Conservation (phyloP, 805 yeast species). For the Candida pseudoglaebosa region DNA sequence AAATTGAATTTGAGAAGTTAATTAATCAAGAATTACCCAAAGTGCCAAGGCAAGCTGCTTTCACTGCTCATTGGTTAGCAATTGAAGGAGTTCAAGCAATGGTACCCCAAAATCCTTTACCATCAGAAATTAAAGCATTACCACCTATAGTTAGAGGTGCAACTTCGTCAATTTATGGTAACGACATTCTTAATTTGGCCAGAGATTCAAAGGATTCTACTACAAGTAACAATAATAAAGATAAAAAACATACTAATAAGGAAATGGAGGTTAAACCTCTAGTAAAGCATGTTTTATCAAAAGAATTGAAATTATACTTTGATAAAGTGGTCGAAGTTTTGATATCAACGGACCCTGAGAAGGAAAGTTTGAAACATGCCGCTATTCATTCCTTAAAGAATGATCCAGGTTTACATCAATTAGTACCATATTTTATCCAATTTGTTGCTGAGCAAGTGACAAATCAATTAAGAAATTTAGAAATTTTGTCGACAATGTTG, state of each 20-base stretch:
- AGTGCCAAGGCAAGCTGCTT: constrained; percentile 88
- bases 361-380: constrained; percentile 62
- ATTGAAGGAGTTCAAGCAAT: constrained; percentile 98
- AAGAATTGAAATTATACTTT: constrained; percentile 89
- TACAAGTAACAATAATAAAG: constrained; percentile 8
- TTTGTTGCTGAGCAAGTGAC: constrained; percentile 95
- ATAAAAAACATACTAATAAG: constrained; percentile 33
- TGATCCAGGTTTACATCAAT: constrained; percentile 95
- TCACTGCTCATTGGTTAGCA: constrained; percentile 96
- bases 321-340: constrained; percentile 84
- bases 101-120: constrained; percentile 91
- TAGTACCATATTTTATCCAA: constrained; percentile 94
- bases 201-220: constrained; percentile 12
- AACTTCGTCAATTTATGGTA: constrained; percentile 45
- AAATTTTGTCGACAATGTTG: constrained; percentile 74
- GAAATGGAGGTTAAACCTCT: constrained; percentile 75
- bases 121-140: constrained; percentile 69
- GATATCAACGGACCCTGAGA: constrained; percentile 50
- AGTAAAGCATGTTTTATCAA: constrained; percentile 91
- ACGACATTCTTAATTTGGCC: constrained; percentile 33
- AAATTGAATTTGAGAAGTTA: constrained; percentile 88
- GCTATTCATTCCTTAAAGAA: constrained; percentile 81
- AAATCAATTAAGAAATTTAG: constrained; percentile 71
- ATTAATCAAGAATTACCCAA: constrained; percentile 93
- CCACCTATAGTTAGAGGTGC: constrained; percentile 85